Percentiles rank a stretch among this genome's conserved stretches.
Evolutionary conservation across 129 eudicot species (phyloP).

Genomic region (Centrapalus pauciflorus): DNA sequence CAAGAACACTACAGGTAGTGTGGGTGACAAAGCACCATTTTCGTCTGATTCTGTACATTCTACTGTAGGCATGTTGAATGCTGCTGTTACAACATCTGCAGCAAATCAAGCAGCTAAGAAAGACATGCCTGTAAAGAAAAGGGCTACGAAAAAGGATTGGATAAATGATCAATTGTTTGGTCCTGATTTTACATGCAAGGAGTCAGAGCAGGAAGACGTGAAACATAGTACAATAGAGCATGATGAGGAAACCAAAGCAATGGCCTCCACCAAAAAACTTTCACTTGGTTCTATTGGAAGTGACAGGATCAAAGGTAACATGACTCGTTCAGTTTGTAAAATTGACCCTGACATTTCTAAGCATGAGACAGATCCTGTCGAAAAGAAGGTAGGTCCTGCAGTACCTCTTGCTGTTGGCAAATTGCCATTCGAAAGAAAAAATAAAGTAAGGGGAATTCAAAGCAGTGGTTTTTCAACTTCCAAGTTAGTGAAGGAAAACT

Average conservation of each 20-base stretch:
- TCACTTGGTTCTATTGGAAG: slow-evolving; percentile 30
- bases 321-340: slow-evolving; percentile 26
- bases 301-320: slow-evolving; percentile 26
- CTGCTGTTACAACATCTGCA: slow-evolving; percentile 23
- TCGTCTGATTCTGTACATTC: too few species aligned
- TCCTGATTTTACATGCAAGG: slow-evolving; percentile 29
- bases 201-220: slow-evolving; percentile 31
- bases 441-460: slow-evolving; percentile 36
- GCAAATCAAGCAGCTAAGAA: slow-evolving; percentile 33
- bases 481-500: slow-evolving; percentile 21
- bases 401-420: slow-evolving; percentile 8
- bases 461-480: slow-evolving; percentile 13
- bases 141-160: slow-evolving; percentile 35
- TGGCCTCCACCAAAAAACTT: slow-evolving; percentile 29
- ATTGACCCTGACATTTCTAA: slow-evolving; percentile 33
- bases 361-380: slow-evolving; percentile 16
- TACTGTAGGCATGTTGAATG: too few species aligned
- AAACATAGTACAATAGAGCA: slow-evolving; percentile 27
- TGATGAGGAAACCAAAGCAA: slow-evolving; percentile 1
- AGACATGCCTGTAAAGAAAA: slow-evolving; percentile 37
- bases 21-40: slow-evolving; percentile 14
- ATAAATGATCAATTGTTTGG: slow-evolving; percentile 23
- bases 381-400: slow-evolving; percentile 25
- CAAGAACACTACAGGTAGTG: slow-evolving; percentile 17
- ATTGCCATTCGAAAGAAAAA: slow-evolving; percentile 30